Percentiles rank a stretch among this genome's conserved stretches.
Evolutionary conservation across 352 stramenopile genomes (phyloP).

Genomic region (Aphanomyces stellatus): DNA sequence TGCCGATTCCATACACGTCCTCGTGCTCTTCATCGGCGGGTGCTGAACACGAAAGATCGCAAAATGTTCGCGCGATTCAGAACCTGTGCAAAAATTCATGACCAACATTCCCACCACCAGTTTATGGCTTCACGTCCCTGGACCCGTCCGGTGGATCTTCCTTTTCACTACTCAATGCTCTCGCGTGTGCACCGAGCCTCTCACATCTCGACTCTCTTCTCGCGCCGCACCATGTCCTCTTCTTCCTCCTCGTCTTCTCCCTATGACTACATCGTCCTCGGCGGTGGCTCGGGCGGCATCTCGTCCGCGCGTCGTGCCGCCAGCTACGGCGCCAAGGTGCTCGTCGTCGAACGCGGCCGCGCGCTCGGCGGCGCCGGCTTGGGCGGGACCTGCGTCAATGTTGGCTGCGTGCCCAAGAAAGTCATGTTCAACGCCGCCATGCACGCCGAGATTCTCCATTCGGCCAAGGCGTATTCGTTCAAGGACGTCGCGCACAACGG

Average conservation of each 20-base stretch:
- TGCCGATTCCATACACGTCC: too few relatives aligned
- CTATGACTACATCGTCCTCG: slow-evolving; percentile 91
- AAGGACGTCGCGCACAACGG: slow-evolving; percentile 38
- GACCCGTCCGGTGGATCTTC: too few relatives aligned
- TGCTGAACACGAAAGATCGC: too few relatives aligned
- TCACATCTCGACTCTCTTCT: not conserved
- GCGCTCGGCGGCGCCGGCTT: slow-evolving; percentile 50
- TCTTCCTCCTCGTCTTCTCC: not conserved
- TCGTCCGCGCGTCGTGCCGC: slow-evolving; percentile 88
- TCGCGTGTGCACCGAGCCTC: too few relatives aligned
- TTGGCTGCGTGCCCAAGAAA: slow-evolving; percentile 98
- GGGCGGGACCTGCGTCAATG: slow-evolving; percentile 98
- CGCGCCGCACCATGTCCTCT: not conserved
- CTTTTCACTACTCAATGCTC: too few relatives aligned
- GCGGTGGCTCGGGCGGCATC: slow-evolving; percentile 87
- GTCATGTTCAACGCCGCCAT: slow-evolving; percentile 92
- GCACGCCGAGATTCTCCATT: slow-evolving; percentile 69
- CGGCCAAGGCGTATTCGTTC: slow-evolving; percentile 65
- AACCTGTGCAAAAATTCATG: too few relatives aligned
- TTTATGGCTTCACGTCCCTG: too few relatives aligned
- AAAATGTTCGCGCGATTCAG: too few relatives aligned
- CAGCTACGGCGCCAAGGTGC: slow-evolving; percentile 91
- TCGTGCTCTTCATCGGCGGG: too few relatives aligned
- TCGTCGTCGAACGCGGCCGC: slow-evolving; percentile 86
- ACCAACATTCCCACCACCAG: too few relatives aligned